Base-by-base conservation (phyloP, 192 early-diverging fungal species). In the Coemansia sp. region DNA sequence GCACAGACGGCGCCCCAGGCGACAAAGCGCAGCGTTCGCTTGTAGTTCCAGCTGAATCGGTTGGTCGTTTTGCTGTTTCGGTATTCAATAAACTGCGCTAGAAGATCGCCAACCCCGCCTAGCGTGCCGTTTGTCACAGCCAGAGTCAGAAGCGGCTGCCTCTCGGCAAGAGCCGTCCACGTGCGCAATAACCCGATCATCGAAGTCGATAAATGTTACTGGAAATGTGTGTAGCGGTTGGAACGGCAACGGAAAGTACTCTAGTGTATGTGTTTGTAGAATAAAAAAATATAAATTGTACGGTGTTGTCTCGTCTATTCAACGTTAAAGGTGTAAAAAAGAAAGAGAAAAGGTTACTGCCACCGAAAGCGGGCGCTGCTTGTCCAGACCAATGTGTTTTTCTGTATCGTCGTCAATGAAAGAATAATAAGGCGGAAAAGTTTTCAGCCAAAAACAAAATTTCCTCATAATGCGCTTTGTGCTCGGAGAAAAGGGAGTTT, bases 1-100 rank as follows among this genome's bases (percentile, higher is more conserved):
- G 91, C 91, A 11, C 89, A 84, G 23, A 82, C 61, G 29, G 89
- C 84, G 54, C 89, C 89, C 77, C 89, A 92, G 4, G 82, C 50
- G 50, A 88, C 85, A 70, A 91, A 90, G 3, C 88, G 81, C 19
- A 83, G 36, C 8, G 84, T 84, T 22, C 89, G 79, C 11, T 61
- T 45, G 58, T n/a, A 5, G 65, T 73, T 62, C 74, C 74, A 82
- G 15, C 25, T 32, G 61, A 81, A 63, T 15, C 55, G 66, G 3
- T 60, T 43, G 23, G 22, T 9, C 20, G 7, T 14, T 22, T 69
- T 64, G 55, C 32, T 45, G 63, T 73, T 61, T 20, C 63, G 62
- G 63, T 54, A 43, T 57, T 70, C 65, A 62, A 86, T 84, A 8
- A 73, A 64, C 69, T 92, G 91, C 0, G 91, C 88, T 9, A 90